These are phyloP conservation scores for Magnaporthiopsis incrustans DNA, from an alignment of 2,329 filamentous ascomycete genomes.

Conservation along the genomic window DNA sequence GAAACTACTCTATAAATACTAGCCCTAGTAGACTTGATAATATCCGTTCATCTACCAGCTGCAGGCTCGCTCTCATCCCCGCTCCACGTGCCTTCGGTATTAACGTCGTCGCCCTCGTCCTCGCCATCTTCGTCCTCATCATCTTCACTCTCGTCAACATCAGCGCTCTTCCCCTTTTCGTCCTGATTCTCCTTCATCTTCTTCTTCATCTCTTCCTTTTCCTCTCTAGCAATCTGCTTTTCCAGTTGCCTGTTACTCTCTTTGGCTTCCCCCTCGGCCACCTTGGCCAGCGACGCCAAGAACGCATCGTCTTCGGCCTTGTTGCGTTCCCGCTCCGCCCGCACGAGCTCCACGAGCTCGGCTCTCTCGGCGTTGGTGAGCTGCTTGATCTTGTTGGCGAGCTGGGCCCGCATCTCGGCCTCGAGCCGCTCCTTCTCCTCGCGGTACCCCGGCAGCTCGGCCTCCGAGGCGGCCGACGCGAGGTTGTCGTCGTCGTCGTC, in stretches of 20 bases:
- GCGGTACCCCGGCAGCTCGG: background rate
- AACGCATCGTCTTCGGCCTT: constrained; percentile 12
- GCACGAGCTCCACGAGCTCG: background rate
- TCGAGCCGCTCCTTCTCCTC: background rate
- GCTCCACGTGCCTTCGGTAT: too few relatives aligned
- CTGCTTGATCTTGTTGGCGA: background rate
- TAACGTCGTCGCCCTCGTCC: too few relatives aligned
- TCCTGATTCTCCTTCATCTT: background rate
- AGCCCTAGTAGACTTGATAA: too few relatives aligned
- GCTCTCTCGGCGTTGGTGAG: background rate
- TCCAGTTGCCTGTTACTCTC: background rate
- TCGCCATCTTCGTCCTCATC: background rate
- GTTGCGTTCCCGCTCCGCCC: background rate
- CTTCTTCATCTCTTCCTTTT: background rate
- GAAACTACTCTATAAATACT: too few relatives aligned
- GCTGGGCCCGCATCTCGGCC: constrained; percentile 2
- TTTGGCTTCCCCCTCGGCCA: constrained; percentile 3
- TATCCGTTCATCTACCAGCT: too few relatives aligned
- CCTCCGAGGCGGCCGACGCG: background rate
- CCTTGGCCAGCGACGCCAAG: background rate
- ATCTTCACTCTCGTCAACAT: background rate
- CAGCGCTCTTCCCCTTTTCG: background rate
- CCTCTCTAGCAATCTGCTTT: background rate
- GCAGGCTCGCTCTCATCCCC: too few relatives aligned
- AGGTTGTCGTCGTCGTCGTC: background rate